Base-by-base conservation (phyloP, 2,329 filamentous ascomycete species). In the Fonsecaea nubica region DNA sequence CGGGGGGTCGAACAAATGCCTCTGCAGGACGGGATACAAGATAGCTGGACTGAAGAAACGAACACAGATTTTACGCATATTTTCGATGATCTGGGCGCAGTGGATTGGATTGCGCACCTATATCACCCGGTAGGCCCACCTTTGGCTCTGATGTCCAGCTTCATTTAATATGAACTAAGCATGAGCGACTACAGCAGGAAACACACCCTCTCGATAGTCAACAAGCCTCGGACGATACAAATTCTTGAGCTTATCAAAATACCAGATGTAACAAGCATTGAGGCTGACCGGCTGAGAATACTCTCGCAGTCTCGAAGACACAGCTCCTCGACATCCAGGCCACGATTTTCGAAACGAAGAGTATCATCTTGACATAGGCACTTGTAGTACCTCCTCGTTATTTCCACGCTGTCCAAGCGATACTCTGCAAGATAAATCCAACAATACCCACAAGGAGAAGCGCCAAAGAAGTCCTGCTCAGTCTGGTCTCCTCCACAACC, bases 401-500 rank as follows among this genome's bases (percentile, higher is more conserved):
- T 30, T 4, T 21, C 57, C 38, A 61, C 35, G 64, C 21, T 38
- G 32, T 61, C 56, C 53, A 57, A 12, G 61, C 32, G 21, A 64
- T 15, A 13, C 18, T 30, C 8, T 67, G 65, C 13, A 67, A 10
- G 35, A 62, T 13, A 12, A 67, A 25, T 1, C 56, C 65, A 18
- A 52, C 18, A 30, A 54, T 10, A 6, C 56, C 65, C 30, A 64
- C 36, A 21, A 32, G 30, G 4, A 64, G 42, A n/a, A 67, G 52
- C 8, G 57, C 56, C 50, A 67, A n/a, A 5, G 57, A 57, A 36
- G 60, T 60, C 38, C 65, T 55, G 40, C 61, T 67, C 38, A 64
- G 25, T 12, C 32, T 61, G 5, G 65, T 65, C 48, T 59, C 63
- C 57, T 62, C 66, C 54, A 60, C 64, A 9, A 65, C 65, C 48